These are phyloP conservation scores for Onygenales sp. DNA, from an alignment of 2,329 filamentous ascomycete species.

Conservation along the genomic window DNA sequence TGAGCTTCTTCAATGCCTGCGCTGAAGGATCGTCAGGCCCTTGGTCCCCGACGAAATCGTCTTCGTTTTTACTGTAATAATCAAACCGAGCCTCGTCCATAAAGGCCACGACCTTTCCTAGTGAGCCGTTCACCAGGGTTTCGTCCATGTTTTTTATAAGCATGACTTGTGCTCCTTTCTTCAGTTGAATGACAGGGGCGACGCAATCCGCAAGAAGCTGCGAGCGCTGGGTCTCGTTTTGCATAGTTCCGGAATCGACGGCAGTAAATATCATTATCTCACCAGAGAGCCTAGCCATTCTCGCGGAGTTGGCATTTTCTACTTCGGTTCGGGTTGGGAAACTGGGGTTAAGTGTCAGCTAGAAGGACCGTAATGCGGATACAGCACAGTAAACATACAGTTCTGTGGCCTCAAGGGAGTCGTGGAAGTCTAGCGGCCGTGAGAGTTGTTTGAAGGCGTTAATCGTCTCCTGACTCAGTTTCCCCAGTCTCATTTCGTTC, in stretches of 20 bases:
- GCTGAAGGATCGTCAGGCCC: constrained; percentile 34
- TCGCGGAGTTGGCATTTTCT: constrained; percentile 68
- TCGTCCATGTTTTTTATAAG: constrained; percentile 99
- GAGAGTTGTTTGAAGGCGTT: constrained; percentile 64
- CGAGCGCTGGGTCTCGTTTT: constrained; percentile 59
- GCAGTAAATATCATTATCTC: constrained; percentile 61
- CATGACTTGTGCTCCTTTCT: constrained; percentile 95
- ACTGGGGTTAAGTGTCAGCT: constrained; percentile 24
- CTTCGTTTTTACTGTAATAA: constrained; percentile 47
- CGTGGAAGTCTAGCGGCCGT: constrained; percentile 61
- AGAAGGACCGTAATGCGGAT: not conserved
- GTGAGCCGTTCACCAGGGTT: constrained; percentile 81
- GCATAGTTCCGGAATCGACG: constrained; percentile 59
- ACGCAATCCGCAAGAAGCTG: constrained; percentile 83
- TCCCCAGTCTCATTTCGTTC: constrained; percentile 92
- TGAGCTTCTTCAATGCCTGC: constrained; percentile 47
- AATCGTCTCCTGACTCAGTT: constrained; percentile 66
- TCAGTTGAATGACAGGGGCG: constrained; percentile 70
- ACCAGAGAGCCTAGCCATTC: constrained; percentile 64
- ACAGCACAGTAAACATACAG: constrained; percentile 41
- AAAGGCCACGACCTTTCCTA: constrained; percentile 77
- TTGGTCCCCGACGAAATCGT: constrained; percentile 42
- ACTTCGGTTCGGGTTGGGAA: constrained; percentile 89
- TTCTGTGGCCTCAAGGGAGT: constrained; percentile 75
- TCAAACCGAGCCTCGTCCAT: constrained; percentile 60